These are phyloP conservation scores for Volvariella surrecta DNA, from an alignment of 1,284 basidiomycete genomes.

Conservation along the genomic window DNA sequence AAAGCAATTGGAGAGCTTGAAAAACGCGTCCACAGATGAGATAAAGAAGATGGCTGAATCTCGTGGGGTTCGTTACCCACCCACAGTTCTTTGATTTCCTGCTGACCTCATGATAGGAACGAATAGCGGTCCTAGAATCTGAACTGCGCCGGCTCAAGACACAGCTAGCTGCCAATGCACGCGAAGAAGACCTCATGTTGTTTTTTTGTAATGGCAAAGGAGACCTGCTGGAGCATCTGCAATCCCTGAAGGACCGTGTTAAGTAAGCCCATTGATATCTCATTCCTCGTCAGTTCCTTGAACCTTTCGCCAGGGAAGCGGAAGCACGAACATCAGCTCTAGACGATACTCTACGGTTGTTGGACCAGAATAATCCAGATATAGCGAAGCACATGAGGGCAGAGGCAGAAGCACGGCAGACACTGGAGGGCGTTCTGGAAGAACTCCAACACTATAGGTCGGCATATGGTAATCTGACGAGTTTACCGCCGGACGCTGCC, in stretches of 20 bases:
- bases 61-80: conserved; percentile 42
- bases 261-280: conserved; percentile 33
- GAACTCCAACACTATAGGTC: conserved; percentile 55
- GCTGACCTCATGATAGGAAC: conserved; percentile 41
- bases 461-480: conserved; percentile 50
- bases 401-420: conserved; percentile 46
- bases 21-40: conserved; percentile 61
- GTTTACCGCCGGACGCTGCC: conserved; percentile 39
- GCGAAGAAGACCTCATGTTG: conserved; percentile 64
- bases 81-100: conserved; percentile 3
- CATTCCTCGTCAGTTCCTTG: too few relatives aligned
- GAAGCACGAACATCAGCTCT: conserved; percentile 43
- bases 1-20: conserved; percentile 58
- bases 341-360: conserved; percentile 37
- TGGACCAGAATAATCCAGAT: conserved; percentile 40
- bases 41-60: conserved; percentile 65
- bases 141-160: conserved; percentile 75
- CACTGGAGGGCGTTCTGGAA: conserved; percentile 35
- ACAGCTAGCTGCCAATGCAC: conserved; percentile 66
- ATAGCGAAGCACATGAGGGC: conserved; percentile 34
- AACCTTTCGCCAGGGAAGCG: conserved; percentile 32
- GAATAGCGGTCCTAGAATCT: conserved; percentile 65
- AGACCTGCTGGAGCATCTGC: conserved; percentile 55
- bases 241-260: conserved; percentile 50
- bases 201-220: conserved; percentile 58